Evolutionary conservation across 2,329 filamentous ascomycete species (phyloP).

Genomic region (Orbilia oligospora): DNA sequence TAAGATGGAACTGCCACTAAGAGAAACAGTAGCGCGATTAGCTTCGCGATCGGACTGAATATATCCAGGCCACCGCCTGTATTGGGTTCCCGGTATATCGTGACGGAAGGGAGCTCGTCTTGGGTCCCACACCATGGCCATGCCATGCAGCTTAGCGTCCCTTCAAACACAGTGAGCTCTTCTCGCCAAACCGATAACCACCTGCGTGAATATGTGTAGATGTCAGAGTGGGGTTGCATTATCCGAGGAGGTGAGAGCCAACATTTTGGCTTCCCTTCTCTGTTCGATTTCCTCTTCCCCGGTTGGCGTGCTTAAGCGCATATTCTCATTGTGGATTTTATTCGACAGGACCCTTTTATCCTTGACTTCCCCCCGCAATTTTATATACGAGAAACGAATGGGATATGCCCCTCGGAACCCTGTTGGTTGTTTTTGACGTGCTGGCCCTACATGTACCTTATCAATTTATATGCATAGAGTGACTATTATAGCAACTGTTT

Average conservation of each 20-base stretch:
- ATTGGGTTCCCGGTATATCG: slow-evolving; percentile 45
- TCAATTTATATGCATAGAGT: slow-evolving; percentile 49
- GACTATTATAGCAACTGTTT: slow-evolving; percentile 41
- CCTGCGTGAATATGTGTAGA: slow-evolving; percentile 44
- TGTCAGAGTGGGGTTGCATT: slow-evolving; percentile 59
- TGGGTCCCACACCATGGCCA: slow-evolving; percentile 46
- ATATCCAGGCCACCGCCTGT: slow-evolving; percentile 43
- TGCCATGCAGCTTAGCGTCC: slow-evolving; percentile 57
- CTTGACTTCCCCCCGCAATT: slow-evolving; percentile 50
- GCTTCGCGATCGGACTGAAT: slow-evolving; percentile 50
- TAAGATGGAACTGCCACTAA: slow-evolving; percentile 51
- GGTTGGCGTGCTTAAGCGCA: slow-evolving; percentile 56
- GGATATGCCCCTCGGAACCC: slow-evolving; percentile 32
- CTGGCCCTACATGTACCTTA: slow-evolving; percentile 49
- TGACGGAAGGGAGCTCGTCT: slow-evolving; percentile 51
- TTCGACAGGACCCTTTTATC: slow-evolving; percentile 45
- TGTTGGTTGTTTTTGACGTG: slow-evolving; percentile 44
- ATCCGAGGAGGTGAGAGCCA: slow-evolving; percentile 41
- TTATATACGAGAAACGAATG: slow-evolving; percentile 47
- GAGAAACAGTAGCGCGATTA: slow-evolving; percentile 28
- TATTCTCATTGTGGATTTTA: slow-evolving; percentile 36
- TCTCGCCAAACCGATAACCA: slow-evolving; percentile 57
- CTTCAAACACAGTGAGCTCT: slow-evolving; percentile 61
- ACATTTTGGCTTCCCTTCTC: slow-evolving; percentile 28
- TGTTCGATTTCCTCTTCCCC: slow-evolving; percentile 49